phyloP scores from a whole-genome alignment of 768 basidiomycete genomes.

The Mycena rebaudengoi region DNA sequence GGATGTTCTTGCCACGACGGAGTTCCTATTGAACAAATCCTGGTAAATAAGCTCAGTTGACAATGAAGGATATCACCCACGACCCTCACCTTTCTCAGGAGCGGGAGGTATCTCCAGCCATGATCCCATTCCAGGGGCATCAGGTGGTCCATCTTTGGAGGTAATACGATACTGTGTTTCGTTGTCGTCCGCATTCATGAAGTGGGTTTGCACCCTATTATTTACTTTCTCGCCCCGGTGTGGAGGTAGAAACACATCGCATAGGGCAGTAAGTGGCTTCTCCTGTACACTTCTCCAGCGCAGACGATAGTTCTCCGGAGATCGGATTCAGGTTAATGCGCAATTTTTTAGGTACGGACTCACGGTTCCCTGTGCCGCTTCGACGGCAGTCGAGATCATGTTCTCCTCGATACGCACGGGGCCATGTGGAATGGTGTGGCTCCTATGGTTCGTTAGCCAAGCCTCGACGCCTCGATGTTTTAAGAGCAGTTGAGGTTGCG shows the following conservation, averaged over 20 bases:
- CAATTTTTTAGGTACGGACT: no score
- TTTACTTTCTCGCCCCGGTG: background rate
- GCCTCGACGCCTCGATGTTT: slow-evolving; percentile 2
- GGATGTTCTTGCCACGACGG: background rate
- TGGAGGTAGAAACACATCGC: background rate
- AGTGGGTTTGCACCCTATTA: background rate
- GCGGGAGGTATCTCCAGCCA: background rate
- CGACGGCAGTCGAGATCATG: background rate
- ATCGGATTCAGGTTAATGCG: no score
- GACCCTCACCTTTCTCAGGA: background rate
- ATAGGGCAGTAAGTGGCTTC: background rate
- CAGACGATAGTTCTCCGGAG: background rate
- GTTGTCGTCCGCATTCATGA: background rate
- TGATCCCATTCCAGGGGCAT: background rate
- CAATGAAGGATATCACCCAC: background rate
- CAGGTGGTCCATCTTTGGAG: background rate
- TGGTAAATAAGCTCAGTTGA: background rate
- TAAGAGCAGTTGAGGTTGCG: background rate
- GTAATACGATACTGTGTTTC: background rate
- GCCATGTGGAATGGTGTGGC: background rate
- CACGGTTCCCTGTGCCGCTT: background rate
- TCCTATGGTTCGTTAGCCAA: background rate
- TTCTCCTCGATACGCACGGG: background rate
- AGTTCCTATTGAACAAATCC: background rate
- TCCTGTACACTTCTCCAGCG: background rate